Base-by-base conservation (phyloP, 306 rosid species). In the Chamaecrista fasciculata region DNA sequence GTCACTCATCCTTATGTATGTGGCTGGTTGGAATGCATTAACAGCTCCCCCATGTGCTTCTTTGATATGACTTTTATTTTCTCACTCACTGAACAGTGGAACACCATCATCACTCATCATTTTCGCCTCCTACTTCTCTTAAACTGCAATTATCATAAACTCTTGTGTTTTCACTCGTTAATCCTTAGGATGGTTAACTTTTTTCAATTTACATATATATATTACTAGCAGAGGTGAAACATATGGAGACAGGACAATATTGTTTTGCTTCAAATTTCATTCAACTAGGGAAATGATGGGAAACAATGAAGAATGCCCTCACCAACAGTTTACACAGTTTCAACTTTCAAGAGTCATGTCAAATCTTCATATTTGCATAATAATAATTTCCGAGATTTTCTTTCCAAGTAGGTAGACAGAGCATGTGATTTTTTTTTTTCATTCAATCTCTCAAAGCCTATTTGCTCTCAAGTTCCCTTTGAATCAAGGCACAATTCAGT, bases 11-110 rank as follows among this genome's bases (percentile, higher is more conserved):
- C 12, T 23, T 40, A 46, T 52, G 16, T n/a, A 29, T n/a, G 7
- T 66, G 46, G 49, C 40, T 34, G 31, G 78, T 55, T 62, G 76
- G 44, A 73, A 68, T 57, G 48, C 80, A 69, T 70, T 74, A 56
- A 77, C 78, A 39, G n/a, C n/a, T 28, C 89, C 86, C 60, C 78
- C 84, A 86, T 67, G 85, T 88, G 95, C 82, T 51, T 21, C 58
- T 11, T 23, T 79, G 83, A 86, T 78, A 85, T 74, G 78, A 34
- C 66, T 60, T 60, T 19, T 34, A 34, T 60, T 60, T 36, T 26
- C 66, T 26, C 66, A 60, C 29, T 60, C 66, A 60, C 66, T 28
- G 66, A 47, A 28, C 48, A 60, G 26, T 16, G 47, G 66, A 47
- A 28, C 48, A 60, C 44, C 29, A 33, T 8, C 25, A 18, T 34